These are phyloP conservation scores for Biscogniauxia marginata DNA, from an alignment of 2,329 filamentous ascomycete species.

Conservation along the genomic window DNA sequence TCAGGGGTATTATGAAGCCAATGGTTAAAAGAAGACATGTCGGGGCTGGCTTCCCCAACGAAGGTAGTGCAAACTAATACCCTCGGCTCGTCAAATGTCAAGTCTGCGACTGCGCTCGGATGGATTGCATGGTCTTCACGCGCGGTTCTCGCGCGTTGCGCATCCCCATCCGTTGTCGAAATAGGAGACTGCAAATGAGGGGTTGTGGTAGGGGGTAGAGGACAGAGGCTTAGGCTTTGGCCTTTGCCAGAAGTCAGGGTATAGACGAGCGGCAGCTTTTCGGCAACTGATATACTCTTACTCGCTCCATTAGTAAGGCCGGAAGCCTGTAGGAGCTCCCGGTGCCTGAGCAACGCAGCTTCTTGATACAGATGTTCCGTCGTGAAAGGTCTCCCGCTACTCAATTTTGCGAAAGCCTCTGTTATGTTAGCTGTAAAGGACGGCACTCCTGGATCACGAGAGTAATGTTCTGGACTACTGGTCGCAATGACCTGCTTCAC, in stretches of 20 bases:
- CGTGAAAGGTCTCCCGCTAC: conserved; percentile 53
- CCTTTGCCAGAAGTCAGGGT: conserved; percentile 54
- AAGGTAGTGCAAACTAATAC: conserved; percentile 68
- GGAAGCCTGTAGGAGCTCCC: conserved; percentile 42
- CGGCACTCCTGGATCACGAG: conserved; percentile 43
- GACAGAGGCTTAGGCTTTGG: conserved; percentile 53
- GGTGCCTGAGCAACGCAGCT: conserved; percentile 44
- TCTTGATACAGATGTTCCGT: conserved; percentile 58
- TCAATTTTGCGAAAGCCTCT: conserved; percentile 54
- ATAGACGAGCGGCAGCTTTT: conserved; percentile 51
- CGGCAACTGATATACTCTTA: conserved; percentile 35
- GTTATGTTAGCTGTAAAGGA: conserved; percentile 59
- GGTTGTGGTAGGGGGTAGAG: conserved; percentile 37
- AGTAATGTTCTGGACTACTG: conserved; percentile 51
- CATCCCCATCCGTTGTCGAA: conserved; percentile 28
- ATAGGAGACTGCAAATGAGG: conserved; percentile 32
- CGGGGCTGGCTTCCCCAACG: conserved; percentile 62
- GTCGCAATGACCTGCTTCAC: conserved; percentile 63
- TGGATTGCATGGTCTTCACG: conserved; percentile 45
- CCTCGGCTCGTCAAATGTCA: conserved; percentile 61
- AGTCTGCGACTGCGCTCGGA: conserved; percentile 48
- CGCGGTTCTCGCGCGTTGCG: conserved; percentile 23
- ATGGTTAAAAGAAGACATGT: conserved; percentile 65
- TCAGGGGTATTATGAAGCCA: conserved; percentile 62
- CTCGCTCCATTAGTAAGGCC: conserved; percentile 46